These are phyloP conservation scores for Ophiocordyceps sinensis DNA, from an alignment of 2,329 filamentous ascomycete genomes.

Conservation along the genomic window DNA sequence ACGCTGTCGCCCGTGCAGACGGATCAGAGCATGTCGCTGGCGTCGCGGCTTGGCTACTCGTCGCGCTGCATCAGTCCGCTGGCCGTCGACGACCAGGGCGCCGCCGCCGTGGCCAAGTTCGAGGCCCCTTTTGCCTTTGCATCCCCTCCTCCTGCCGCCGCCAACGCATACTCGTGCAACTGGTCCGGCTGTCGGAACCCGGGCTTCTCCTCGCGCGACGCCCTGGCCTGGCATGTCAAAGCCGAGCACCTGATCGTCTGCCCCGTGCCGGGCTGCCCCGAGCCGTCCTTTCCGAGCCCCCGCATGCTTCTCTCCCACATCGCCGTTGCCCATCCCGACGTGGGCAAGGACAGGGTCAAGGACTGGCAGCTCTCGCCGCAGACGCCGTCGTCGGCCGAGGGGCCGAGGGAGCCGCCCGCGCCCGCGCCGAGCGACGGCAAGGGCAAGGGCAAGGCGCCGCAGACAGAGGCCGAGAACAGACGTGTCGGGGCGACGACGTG, in stretches of 20 bases:
- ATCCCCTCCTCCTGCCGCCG: not conserved
- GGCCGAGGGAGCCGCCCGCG: not conserved
- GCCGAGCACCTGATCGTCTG: slow-evolving; percentile 27
- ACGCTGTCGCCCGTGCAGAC: slow-evolving; percentile 16
- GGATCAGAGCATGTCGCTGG: slow-evolving; percentile 10
- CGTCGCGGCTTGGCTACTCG: not conserved
- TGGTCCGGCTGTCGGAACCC: slow-evolving; percentile 23
- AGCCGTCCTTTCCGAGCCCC: slow-evolving; percentile 18
- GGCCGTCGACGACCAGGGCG: not conserved
- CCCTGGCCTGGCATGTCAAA: slow-evolving; percentile 28
- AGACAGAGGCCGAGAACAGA: not conserved
- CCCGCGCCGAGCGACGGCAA: not conserved
- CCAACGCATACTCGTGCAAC: slow-evolving; percentile 20
- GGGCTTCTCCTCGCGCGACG: slow-evolving; percentile 21
- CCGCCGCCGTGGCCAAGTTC: not conserved
- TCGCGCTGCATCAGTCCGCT: slow-evolving; percentile 13
- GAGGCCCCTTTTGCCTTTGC: no score
- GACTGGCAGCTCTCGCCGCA: slow-evolving; percentile 14
- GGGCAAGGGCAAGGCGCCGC: not conserved
- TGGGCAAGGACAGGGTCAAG: slow-evolving; percentile 6
- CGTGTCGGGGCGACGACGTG: not conserved
- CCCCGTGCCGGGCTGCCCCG: slow-evolving; percentile 22
- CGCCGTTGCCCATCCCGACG: slow-evolving; percentile 17
- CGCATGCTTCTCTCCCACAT: slow-evolving; percentile 24
- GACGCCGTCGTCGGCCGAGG: not conserved